These are phyloP conservation scores for Quercus ilex DNA, from an alignment of 306 rosid species.

Conservation along the genomic window DNA sequence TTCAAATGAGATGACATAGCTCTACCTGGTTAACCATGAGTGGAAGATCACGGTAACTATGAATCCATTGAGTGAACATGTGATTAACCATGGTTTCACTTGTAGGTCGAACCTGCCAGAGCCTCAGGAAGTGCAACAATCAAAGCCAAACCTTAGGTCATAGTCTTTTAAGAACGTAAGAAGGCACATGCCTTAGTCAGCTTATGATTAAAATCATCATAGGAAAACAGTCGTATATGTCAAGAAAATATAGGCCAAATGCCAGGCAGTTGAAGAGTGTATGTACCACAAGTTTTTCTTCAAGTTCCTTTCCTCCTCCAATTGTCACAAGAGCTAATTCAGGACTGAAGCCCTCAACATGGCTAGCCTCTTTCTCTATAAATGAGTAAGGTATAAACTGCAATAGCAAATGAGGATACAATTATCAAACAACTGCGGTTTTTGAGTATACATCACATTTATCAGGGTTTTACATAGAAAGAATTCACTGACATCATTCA, in stretches of 20 bases:
- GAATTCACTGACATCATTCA: not conserved
- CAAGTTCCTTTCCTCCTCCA: conserved; percentile 98
- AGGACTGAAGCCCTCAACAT: conserved; percentile 95
- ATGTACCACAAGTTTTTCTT: conserved; percentile 93
- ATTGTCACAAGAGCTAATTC: conserved; percentile 88
- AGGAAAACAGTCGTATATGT: not conserved
- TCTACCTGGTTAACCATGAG: conserved; percentile 83
- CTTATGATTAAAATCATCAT: not conserved
- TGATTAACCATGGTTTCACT: conserved; percentile 97
- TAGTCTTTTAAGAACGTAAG: conserved; percentile 21
- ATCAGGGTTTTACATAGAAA: conserved; percentile 6
- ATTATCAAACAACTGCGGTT: conserved; percentile 6
- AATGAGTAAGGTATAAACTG: conserved; percentile 96
- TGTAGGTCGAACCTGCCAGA: conserved; percentile 92
- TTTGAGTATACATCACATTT: not conserved
- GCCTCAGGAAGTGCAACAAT: conserved; percentile 83
- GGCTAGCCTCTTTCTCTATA: conserved; percentile 98
- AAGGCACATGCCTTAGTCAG: conserved; percentile 10
- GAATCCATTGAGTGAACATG: conserved; percentile 98
- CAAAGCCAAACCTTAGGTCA: conserved; percentile 77
- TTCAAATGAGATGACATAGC: conserved; percentile 6
- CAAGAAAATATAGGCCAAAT: not conserved
- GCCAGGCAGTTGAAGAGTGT: conserved; percentile 4
- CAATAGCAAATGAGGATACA: conserved; percentile 14
- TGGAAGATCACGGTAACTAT: conserved; percentile 96